These are phyloP conservation scores for Verticillium albo-atrum DNA, from an alignment of 2,329 filamentous ascomycete genomes.

Conservation along the genomic window DNA sequence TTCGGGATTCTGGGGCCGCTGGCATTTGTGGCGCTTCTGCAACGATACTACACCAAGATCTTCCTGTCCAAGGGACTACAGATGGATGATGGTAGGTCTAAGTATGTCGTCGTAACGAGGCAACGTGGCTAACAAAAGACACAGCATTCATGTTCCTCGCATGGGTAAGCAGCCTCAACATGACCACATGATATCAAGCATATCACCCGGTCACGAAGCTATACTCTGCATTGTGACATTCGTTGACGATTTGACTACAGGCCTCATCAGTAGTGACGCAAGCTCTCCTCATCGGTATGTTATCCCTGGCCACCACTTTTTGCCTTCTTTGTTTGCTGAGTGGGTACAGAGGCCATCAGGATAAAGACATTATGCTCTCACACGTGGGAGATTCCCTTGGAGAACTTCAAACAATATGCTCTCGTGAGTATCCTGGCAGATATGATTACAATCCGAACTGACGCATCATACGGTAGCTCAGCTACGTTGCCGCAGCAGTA, in stretches of 20 bases:
- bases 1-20: slow-evolving; percentile 14
- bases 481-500: slow-evolving; percentile 19
- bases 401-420: slow-evolving; percentile 5
- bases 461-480: not conserved
- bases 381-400: slow-evolving; percentile 13
- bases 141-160: slow-evolving; percentile 11
- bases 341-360: not conserved
- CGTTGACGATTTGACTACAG: not conserved
- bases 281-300: slow-evolving; percentile 2
- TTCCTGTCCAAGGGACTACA: slow-evolving; percentile 15
- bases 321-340: not conserved
- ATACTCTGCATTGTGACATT: not conserved
- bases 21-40: slow-evolving; percentile 10
- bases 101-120: too few species aligned
- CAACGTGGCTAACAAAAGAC: not conserved
- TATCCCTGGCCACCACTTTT: not conserved
- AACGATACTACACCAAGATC: slow-evolving; percentile 22
- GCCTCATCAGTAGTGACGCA: slow-evolving; percentile 6
- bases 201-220: too few species aligned
- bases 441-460: too few species aligned
- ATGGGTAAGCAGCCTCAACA: slow-evolving; percentile 5
- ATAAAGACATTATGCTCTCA: slow-evolving; percentile 9
- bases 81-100: slow-evolving; percentile 16
- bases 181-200: not conserved
- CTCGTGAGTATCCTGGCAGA: slow-evolving; percentile 4